Base-by-base conservation (phyloP, 768 basidiomycete genomes). In the Mycena olivaceomarginata region DNA sequence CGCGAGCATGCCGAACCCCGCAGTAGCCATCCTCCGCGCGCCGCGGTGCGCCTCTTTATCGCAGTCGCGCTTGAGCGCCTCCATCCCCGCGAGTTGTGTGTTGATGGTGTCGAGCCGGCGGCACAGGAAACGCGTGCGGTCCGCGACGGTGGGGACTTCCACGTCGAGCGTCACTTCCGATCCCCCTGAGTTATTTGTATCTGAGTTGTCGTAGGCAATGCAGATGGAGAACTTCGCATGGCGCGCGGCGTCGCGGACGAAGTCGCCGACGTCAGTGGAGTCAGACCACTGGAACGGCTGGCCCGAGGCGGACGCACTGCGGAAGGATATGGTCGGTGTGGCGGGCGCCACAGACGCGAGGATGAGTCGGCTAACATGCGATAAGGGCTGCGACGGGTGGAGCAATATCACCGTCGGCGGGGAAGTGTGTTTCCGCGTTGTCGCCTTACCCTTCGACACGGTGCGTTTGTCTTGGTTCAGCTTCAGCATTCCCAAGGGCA, bases 321-420 rank as follows among this genome's bases (percentile, higher is more conserved):
- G 86, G 81, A 91, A 92, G 39, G 90, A 88, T 25, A 92, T 84
- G 1, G 83, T 81, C 0, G 85, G 85, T 0, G 84, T 82, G 8
- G 82, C 80, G 13, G 86, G 85, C 8, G 85, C 76, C 53, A 91
- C 80, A 16, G 88, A 87, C 9, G 90, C 87, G 5, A 87, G 83
- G 37, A 94, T 93, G 53, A 94, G 89, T 15, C 90, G 85, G 65
- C 89, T 87, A 63, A 93, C 87, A 80, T 95, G 93, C 1, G 92
- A 92, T 8, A 94, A 89, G 0, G 93, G 94, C 78, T 94, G 94
- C 0, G 92, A 90, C 6, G 93, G 93, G 75, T 94, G 94, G 0
- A 94, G 87, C 8, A 94, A 89, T 75, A 94, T 90, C 6, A 94
- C 91, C 79, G 90, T 80, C 82, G 92, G 87, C 60, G 85, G 83